These are phyloP conservation scores for Aspergillus nidulans DNA, from an alignment of 495 filamentous ascomycete species.

Conservation along the genomic window DNA sequence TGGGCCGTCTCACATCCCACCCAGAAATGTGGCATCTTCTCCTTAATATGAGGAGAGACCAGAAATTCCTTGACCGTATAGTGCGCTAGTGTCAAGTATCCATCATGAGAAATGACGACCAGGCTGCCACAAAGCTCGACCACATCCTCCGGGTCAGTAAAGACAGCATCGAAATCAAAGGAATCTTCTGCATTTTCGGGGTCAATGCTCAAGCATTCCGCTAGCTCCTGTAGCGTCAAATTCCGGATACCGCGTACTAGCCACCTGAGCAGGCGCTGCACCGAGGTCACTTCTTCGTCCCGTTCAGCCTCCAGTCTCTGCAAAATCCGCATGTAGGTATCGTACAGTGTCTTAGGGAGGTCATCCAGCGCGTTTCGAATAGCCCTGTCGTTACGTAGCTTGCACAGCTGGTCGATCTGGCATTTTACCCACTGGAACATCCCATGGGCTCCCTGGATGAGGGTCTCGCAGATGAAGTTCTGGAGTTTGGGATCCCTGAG, in stretches of 20 bases:
- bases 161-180: neutral
- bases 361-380: neutral
- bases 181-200: neutral
- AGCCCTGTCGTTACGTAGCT: neutral
- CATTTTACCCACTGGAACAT: constrained; percentile 1
- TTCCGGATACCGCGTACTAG: neutral
- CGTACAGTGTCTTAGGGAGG: neutral
- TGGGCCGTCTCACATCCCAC: neutral
- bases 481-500: neutral
- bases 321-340: neutral
- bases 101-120: neutral
- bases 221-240: neutral
- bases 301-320: neutral
- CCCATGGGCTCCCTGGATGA: neutral
- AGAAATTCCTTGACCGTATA: neutral
- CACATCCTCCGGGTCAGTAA: neutral
- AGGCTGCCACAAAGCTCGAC: neutral
- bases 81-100: neutral
- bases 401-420: neutral
- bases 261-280: neutral
- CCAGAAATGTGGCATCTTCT: neutral
- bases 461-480: neutral
- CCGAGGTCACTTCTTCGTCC: neutral
- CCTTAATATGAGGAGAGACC: neutral
- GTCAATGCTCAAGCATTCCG: neutral